Evolutionary conservation across 2,329 filamentous ascomycete genomes (phyloP), one percentile per base, ranked within the genome.

Genomic region (Aureobasidium sp.): DNA sequence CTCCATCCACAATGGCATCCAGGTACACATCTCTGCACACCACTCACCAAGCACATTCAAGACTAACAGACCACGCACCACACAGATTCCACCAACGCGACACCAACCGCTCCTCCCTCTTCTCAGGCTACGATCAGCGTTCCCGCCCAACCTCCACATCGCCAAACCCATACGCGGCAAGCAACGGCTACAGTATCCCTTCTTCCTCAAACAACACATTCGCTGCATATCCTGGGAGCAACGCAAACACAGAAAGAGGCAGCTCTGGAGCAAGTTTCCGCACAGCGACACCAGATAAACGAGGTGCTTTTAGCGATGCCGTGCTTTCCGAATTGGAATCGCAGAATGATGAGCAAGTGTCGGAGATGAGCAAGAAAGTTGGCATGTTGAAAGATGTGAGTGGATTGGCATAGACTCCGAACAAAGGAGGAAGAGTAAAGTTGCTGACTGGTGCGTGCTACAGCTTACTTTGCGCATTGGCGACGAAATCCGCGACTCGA

Each of bases 321-420:
- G 91, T 96, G 51, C 82, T 99, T 59, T 91, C 90, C 72, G 91
- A 96, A 77, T 82, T 99, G 64, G 94, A 99, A 79, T 93, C 89
- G 70, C 94, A 99, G 78, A 97, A 97, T 72, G 92, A 97, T 68
- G 81, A 85, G 62, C 88, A 97, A 69, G 87, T 97, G 11, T 88
- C 91, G 64, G 91, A 91, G n/a, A 92, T 97, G 71, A 82, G 90
- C 67, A 89, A 89, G 67, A 97, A 96, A 76, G 93, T 97, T 64
- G 86, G 83, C 78, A 85, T 91, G 78, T 73, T 97, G 68, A 97
- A 97, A 77, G 85, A 91, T 77, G 91, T 96, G 76, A 72, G 88
- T 62, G 8, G 76, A 72, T 88, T 62, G 8, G 34, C n/a, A 36
- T 32, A 5, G 11, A 10, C 11, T 29, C 47, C 47, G 41, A 45